A percentile compares a stretch with the other conserved stretches of the same genome.
phyloP scores from a whole-genome alignment of 2,329 filamentous ascomycete genomes.

The Fusarium sp. region DNA sequence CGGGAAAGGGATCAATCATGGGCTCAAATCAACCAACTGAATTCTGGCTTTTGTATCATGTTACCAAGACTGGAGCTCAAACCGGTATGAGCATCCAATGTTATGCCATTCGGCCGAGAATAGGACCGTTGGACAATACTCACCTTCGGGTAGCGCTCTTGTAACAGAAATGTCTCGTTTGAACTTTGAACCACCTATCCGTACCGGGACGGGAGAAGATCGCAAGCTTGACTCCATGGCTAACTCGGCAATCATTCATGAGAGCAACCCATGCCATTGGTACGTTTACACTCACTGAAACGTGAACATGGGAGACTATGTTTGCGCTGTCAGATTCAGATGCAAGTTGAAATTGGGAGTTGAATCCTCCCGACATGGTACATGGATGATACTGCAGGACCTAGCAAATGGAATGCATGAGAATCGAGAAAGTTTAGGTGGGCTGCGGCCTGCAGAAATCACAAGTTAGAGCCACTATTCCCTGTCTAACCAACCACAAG shows the following conservation, averaged over 20 bases:
- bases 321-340: conserved; percentile 2
- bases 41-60: not conserved
- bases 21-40: not conserved
- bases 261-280: conserved; percentile 15
- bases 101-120: conserved; percentile 32
- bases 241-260: conserved; percentile 23
- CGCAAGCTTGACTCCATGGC: conserved; percentile 12
- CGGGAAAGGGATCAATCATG: not conserved
- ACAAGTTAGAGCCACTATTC: conserved; percentile 20
- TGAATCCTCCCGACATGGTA: conserved; percentile 20
- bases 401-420: not conserved
- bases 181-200: not conserved
- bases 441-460: conserved; percentile 8
- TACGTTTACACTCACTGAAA: not conserved
- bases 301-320: conserved; percentile 7
- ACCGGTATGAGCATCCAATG: not conserved
- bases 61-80: not conserved
- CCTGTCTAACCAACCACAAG: conserved; percentile 28
- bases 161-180: conserved; percentile 10
- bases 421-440: not conserved
- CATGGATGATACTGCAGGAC: conserved; percentile 4
- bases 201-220: not conserved
- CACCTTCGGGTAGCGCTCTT: conserved; percentile 18
- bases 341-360: conserved; percentile 15
- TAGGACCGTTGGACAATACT: conserved; percentile 33